Base-by-base conservation (phyloP, 116 monocot species). In the Zostera marina region DNA sequence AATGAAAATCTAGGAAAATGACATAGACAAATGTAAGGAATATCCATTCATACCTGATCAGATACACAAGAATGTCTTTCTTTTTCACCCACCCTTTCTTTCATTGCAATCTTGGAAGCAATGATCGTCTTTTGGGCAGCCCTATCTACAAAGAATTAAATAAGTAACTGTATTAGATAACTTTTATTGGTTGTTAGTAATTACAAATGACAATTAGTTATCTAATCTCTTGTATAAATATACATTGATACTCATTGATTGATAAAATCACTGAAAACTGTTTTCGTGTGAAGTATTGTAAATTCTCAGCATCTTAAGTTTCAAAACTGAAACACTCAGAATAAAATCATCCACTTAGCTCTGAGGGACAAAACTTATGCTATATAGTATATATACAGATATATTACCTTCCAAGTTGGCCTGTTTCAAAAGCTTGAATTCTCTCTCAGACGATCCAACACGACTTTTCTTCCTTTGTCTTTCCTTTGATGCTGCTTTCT, bases 291-390 rank as follows among this genome's bases (percentile, higher is more conserved):
- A n/a, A n/a, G n/a, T n/a, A n/a, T n/a, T n/a, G n/a, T n/a, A n/a
- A n/a, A n/a, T n/a, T n/a, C n/a, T n/a, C 56, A 74, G 60, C 8
- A 64, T 14, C 59, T 73, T 43, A 21, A 68, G 46, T 13, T 45
- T 48, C 41, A 26, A 59, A 41, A 67, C 48, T 7, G 46, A 41
- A 5, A 66, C 47, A 56, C 47, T 66, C 15, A 66, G 57, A 66
- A 19, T 24, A 51, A 43, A 7, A 64, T 44, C 47, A 6, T 47
- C 17, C 47, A n/a, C 47, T 17, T 47, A n/a, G 47, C 13, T 47
- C 17, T 1, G 47, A 16, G 15, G 17, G 15, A 16, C 15, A 47
- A 8, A 51, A 19, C 9, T 51, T 51, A 9, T 7, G 43, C 43
- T 41, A 22, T 53, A 22, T 53, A 22, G 22, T 48, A 12, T n/a